Evolutionary conservation across 352 stramenopile genomes (phyloP).

Genomic region (Phytopythium vexans): DNA sequence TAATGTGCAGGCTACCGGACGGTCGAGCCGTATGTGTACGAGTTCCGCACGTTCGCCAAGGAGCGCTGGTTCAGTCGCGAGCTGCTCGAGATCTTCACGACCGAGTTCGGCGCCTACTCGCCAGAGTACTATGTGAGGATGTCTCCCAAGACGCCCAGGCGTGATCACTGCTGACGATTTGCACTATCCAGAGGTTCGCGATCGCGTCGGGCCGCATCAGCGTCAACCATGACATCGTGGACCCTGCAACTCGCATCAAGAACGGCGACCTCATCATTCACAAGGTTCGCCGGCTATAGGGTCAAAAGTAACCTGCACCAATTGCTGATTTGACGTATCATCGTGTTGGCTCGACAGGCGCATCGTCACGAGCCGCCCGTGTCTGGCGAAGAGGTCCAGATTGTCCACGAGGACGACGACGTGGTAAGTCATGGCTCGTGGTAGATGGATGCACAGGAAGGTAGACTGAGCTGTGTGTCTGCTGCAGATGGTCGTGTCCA

Average conservation of each 20-base stretch:
- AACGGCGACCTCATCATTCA: conserved; percentile 94
- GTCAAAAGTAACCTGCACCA: not conserved
- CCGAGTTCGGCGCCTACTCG: conserved; percentile 82
- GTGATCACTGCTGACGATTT: not conserved
- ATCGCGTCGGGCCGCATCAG: conserved; percentile 93
- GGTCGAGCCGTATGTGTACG: conserved; percentile 94
- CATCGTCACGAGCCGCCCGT: conserved; percentile 97
- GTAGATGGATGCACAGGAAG: too few species aligned
- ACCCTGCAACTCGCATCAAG: conserved; percentile 80
- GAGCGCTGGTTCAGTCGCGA: conserved; percentile 90
- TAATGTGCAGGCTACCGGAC: conserved; percentile 62
- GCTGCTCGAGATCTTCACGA: conserved; percentile 90
- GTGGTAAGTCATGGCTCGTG: conserved; percentile 31
- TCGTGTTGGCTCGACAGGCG: conserved; percentile 35
- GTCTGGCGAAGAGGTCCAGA: conserved; percentile 65
- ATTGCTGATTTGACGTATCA: not conserved
- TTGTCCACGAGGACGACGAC: conserved; percentile 77
- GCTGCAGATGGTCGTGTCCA: conserved; percentile 76
- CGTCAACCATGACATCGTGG: conserved; percentile 87
- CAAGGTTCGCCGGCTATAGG: conserved; percentile 32
- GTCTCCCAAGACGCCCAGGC: not conserved
- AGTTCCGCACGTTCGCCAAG: conserved; percentile 95
- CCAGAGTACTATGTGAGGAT: conserved; percentile 81
- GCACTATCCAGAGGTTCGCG: conserved; percentile 67
- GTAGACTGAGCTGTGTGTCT: not conserved